Base-by-base conservation (phyloP, 805 yeast species). In the Danielozyma ontarioensis region DNA sequence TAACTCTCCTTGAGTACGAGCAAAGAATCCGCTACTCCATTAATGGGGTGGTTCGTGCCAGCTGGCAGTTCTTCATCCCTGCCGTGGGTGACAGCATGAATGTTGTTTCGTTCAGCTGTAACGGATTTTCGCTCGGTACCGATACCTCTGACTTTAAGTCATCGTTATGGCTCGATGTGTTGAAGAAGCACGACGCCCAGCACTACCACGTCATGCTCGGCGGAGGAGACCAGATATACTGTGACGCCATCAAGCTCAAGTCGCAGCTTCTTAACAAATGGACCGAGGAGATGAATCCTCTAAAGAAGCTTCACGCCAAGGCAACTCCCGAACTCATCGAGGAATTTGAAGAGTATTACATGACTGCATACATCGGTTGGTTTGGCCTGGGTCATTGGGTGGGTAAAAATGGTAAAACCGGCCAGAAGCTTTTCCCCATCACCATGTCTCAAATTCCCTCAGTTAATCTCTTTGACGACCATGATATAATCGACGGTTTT, bases 161-260 rank as follows among this genome's bases (percentile, higher is more conserved):
- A 6, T 80, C 85, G 2, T 58, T 93, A 42, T 90, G 97, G 97
- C 69, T 64, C 25, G 97, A 93, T 51, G 94, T 90, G 3, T 48
- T 89, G 45, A 64, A 71, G 17, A 75, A 76, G 39, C 96, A 90
- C 51, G 55, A 64, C 13, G 46, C 56, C 5, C 64, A 69, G 25
- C 75, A 74, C 25, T 86, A 86, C 59, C 96, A 90, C 55, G 97
- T 87, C 4, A 89, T 90, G 95, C 65, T 93, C 18, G 97, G 97
- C 18, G 97, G 97, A 33, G 98, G 98, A 21, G 98, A 90, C 59
- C 98, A 90, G 61, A 72, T 90, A 32, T 90, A 90, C 55, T 78
- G 89, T 33, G 98, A 90, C 59, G 70, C 86, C 1, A 78, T 90
- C 45, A 83, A 82, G 55, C 43, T 70, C 14, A 66, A 74, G 14